Conservation (phyloP, 2,329 filamentous ascomycete species). For the Calonectria crousiana region DNA sequence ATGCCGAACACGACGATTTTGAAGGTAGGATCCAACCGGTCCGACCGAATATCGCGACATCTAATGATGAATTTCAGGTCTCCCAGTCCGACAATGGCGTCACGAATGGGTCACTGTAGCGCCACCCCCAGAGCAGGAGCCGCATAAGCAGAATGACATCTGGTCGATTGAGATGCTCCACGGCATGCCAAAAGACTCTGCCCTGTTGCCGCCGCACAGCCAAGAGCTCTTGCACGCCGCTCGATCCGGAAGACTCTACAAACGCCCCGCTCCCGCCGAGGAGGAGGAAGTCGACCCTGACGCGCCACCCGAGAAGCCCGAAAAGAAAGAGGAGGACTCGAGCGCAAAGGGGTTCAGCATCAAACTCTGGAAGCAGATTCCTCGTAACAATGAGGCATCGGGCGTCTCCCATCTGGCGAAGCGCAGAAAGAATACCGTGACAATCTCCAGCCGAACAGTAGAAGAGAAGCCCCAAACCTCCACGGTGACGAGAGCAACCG, state of each 20-base stretch:
- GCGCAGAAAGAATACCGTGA: constrained; percentile 71
- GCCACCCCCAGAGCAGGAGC: constrained; percentile 74
- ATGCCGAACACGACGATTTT: constrained; percentile 72
- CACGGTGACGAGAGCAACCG: constrained; percentile 81
- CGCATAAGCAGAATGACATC: constrained; percentile 71
- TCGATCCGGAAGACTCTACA: constrained; percentile 81
- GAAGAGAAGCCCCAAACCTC: constrained; percentile 60
- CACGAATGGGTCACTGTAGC: constrained; percentile 77
- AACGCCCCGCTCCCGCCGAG: constrained; percentile 73
- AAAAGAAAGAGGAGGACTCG: constrained; percentile 75
- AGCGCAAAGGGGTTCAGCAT: constrained; percentile 65
- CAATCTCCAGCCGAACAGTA: constrained; percentile 65
- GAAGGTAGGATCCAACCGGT: constrained; percentile 57
- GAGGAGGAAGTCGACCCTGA: constrained; percentile 70
- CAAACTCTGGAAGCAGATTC: constrained; percentile 72
- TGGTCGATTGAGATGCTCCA: constrained; percentile 82
- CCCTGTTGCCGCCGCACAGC: constrained; percentile 81
- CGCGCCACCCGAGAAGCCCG: constrained; percentile 61
- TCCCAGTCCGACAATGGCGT: constrained; percentile 93
- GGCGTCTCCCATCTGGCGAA: constrained; percentile 70
- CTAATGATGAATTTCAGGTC: constrained; percentile 64
- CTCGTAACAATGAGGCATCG: constrained; percentile 67
- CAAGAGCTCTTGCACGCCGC: constrained; percentile 87
- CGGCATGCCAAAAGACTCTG: constrained; percentile 87
- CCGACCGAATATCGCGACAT: neutral